Evolutionary conservation across 2,329 filamentous ascomycete genomes (phyloP), one percentile per base, ranked within the genome.

Genomic region (Lachnellula arida): DNA sequence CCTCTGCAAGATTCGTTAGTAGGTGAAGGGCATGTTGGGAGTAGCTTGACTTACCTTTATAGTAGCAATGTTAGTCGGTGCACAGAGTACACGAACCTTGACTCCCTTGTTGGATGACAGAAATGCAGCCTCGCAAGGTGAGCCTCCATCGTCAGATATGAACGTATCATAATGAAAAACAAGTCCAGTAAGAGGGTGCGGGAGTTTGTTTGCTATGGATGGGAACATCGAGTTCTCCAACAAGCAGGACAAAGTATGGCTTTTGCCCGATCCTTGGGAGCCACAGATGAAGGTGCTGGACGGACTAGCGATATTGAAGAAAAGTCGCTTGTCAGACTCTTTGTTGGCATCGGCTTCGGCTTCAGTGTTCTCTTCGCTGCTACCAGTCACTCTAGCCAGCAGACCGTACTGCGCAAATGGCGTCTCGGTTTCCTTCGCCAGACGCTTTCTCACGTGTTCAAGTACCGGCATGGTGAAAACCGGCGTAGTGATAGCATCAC

Each of bases 271-370:
- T 0, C 83, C 84, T 62, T 86, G 82, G 1, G 79, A 79, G 1
- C 84, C 84, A 57, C 84, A 87, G 19, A 87, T 80, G 65, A 86
- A 86, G 0, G 76, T 73, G 0, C 81, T 84, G 60, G 76, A 81
- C 0, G 83, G 82, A 0, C 75, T 72, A 25, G 81, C 76, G 1
- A 77, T 77, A 60, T 85, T 85, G 17, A 79, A 64, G 25, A 78
- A 74, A 1, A 81, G 5, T 0, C 70, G 60, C 2, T 65, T 60
- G 52, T 71, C 70, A 23, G 22, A 19, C 19, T 19, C 19, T 4
- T 48, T 23, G 1, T 12, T 5, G 3, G 5, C 12, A 15, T 34
- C n/a, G 40, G 15, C 11, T 22, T 37, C 23, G 8, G 12, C 28
- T 3, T 17, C 15, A 7, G 35, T 9, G n/a, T 22, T 6, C 5